Evolutionary conservation across 2,329 filamentous ascomycete genomes (phyloP).

Genomic region (Xylariaceae sp.): DNA sequence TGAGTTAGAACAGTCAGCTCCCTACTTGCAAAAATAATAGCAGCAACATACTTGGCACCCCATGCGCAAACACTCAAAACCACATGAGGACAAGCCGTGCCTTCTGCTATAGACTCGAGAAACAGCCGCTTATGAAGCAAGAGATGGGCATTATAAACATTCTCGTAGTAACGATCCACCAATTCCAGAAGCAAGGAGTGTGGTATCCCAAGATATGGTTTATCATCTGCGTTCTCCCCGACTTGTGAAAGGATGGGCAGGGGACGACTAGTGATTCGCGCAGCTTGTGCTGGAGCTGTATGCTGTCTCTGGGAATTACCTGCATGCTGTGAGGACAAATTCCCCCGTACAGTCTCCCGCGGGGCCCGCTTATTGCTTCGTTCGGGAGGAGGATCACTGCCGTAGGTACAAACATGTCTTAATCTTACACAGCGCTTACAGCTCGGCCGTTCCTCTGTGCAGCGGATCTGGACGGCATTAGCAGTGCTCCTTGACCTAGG

Average conservation of each 20-base stretch:
- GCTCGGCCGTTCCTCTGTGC: slow-evolving; percentile 15
- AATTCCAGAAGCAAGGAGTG: slow-evolving; percentile 3
- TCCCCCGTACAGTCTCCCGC: background rate
- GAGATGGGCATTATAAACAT: slow-evolving; percentile 1
- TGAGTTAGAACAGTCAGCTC: background rate
- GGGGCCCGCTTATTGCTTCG: background rate
- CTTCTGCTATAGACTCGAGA: background rate
- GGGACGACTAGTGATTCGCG: too few species aligned
- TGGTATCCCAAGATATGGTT: background rate
- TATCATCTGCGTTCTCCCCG: background rate
- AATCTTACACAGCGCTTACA: slow-evolving; percentile 17
- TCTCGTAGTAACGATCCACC: slow-evolving; percentile 9
- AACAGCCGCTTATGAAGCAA: slow-evolving; percentile 6
- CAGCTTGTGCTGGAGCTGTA: too few species aligned
- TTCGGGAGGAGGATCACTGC: background rate
- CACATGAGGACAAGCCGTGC: background rate
- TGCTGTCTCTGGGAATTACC: too few species aligned
- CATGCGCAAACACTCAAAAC: slow-evolving; percentile 3
- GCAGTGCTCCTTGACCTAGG: background rate
- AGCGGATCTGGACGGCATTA: slow-evolving; percentile 11
- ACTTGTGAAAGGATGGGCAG: background rate
- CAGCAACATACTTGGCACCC: background rate
- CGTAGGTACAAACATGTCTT: slow-evolving; percentile 6
- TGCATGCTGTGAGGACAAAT: background rate
- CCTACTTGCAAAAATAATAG: background rate